Percentiles rank a stretch among this genome's conserved stretches.
Evolutionary conservation across 2,329 filamentous ascomycete species (phyloP).

Genomic region (Colletotrichum horii): DNA sequence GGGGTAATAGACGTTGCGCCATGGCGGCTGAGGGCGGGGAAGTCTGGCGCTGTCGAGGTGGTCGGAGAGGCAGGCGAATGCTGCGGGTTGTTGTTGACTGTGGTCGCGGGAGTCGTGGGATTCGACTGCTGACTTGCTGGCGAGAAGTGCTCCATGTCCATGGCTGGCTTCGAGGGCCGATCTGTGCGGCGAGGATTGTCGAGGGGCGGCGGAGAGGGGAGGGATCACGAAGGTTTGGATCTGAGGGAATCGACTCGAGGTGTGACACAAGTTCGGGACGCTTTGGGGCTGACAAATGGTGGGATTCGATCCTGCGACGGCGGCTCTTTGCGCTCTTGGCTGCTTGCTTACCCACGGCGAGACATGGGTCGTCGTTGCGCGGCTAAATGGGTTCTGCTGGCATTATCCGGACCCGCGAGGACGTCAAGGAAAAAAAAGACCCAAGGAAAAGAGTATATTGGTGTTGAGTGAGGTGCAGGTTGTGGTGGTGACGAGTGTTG

Average conservation of each 20-base stretch:
- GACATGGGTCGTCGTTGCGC: not conserved
- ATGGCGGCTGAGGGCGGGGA: conserved; percentile 11
- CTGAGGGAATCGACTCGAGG: not conserved
- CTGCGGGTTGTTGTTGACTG: conserved; percentile 4
- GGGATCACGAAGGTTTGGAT: not conserved
- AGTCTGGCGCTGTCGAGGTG: not conserved
- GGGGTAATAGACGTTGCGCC: conserved; percentile 19
- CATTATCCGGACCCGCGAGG: not conserved
- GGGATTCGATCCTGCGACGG: not conserved
- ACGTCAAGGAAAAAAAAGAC: not conserved
- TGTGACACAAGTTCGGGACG: not conserved
- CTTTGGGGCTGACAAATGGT: conserved; percentile 11
- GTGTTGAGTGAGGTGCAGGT: not conserved
- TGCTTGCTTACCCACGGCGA: not conserved
- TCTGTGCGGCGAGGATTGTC: not conserved
- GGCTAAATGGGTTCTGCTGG: not conserved
- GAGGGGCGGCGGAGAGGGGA: not conserved
- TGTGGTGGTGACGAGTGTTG: not conserved
- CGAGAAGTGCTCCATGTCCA: conserved; percentile 4
- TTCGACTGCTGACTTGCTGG: conserved; percentile 14
- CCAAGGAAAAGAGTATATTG: not conserved
- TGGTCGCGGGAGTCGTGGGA: conserved; percentile 3
- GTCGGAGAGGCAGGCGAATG: conserved; percentile 15
- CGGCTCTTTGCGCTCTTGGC: not conserved
- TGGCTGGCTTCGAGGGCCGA: not conserved